Evolutionary conservation across 2,329 filamentous ascomycete genomes (phyloP), one percentile per base, ranked within the genome.

Genomic region (Colletotrichum musae): DNA sequence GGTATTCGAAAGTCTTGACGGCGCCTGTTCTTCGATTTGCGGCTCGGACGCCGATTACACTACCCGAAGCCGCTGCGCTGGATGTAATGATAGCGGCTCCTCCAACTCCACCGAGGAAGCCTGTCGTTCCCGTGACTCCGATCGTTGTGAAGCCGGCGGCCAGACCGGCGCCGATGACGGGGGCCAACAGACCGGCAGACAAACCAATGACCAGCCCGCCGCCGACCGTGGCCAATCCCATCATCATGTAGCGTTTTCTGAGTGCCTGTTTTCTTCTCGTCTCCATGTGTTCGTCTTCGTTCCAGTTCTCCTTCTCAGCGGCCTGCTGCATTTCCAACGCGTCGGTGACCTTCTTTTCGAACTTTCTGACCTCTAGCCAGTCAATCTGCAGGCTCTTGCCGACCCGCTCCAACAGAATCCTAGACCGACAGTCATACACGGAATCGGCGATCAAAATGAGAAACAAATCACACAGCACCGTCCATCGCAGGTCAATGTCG

Each of bases 291-390:
- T 97, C 94, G 12, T 96, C 92, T 79, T 99, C 96, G 73, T 98
- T 97, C 96, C 96, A 99, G 72, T 95, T 97, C 81, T 99, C 96
- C 76, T 95, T 97, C 72, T 94, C 93, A 6, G 94, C 94, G 54
- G 93, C 91, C 80, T 98, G 94, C 81, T 98, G 95, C 94, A 99
- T 98, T 80, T 99, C 96, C 24, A 99, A 84, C 1, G 96, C 94
- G 80, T 99, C 96, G 7, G 96, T 98, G 6, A 99, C 94, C 61
- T 94, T 92, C 82, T 98, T 98, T 82, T 99, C 96, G 76, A 99
- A 99, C 47, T 94, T 91, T 80, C 94, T 97, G 67, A 98, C 97
- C 73, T 99, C 96, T 62, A 97, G 85, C 94, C 94, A 97, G 13
- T 92, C 88, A 7, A 99, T 91, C 50, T 93, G 90, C 74, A 99